A percentile compares a stretch with the other conserved stretches of the same genome.
These are phyloP conservation scores for Fagopyrum homotropicum DNA, from an alignment of 148 eudicot genomes.

Conservation along the genomic window DNA sequence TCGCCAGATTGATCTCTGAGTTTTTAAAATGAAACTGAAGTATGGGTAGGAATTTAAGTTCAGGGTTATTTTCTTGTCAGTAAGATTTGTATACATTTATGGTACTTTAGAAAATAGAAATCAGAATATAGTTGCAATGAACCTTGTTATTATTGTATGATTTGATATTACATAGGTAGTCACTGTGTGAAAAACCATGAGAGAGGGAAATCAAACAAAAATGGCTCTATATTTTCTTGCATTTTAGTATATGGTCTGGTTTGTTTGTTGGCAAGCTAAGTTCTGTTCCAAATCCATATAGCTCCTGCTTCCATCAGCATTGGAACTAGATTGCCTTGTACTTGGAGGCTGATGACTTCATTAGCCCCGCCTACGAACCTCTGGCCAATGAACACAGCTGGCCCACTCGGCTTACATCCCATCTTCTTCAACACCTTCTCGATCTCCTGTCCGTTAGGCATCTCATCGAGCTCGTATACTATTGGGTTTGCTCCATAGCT, in stretches of 20 bases:
- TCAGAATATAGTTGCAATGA: neutral
- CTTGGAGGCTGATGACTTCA: slow-evolving; percentile 4
- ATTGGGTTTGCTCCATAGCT: slow-evolving; percentile 44
- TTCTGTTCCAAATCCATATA: slow-evolving; percentile 2
- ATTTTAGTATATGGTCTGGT: neutral
- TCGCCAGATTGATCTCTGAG: no score
- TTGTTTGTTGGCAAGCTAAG: neutral
- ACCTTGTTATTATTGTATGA: neutral
- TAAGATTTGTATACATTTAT: neutral
- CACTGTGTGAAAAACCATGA: neutral
- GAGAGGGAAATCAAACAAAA: neutral
- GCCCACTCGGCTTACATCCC: slow-evolving; percentile 33
- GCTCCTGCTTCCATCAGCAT: slow-evolving; percentile 5
- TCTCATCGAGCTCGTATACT: slow-evolving; percentile 43
- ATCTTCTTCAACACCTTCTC: slow-evolving; percentile 30
- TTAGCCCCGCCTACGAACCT: neutral
- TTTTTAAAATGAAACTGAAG: no score
- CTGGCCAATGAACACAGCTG: slow-evolving; percentile 7
- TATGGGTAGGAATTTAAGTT: neutral
- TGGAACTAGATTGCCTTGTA: slow-evolving; percentile 1
- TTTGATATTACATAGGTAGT: neutral
- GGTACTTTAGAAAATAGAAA: neutral
- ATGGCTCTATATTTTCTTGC: neutral
- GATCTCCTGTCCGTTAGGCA: slow-evolving; percentile 35
- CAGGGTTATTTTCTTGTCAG: neutral